These are phyloP conservation scores for Fusarium equiseti DNA, from an alignment of 2,329 filamentous ascomycete species.

Conservation along the genomic window DNA sequence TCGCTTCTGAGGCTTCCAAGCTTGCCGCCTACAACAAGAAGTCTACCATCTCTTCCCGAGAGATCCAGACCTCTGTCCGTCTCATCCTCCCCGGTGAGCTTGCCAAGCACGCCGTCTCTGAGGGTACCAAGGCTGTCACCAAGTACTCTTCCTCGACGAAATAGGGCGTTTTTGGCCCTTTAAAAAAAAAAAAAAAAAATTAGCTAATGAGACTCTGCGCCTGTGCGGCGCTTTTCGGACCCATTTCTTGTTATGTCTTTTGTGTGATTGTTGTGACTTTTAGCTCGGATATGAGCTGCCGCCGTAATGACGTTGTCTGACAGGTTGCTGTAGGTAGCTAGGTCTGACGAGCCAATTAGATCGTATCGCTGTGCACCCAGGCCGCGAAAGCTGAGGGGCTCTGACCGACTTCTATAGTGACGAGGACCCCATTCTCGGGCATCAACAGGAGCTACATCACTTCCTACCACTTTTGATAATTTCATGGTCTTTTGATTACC, in stretches of 20 bases:
- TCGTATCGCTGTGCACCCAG: conserved; percentile 27
- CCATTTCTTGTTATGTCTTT: too few species aligned
- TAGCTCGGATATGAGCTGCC: background rate
- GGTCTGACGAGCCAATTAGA: conserved; percentile 35
- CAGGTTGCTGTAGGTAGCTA: conserved; percentile 33
- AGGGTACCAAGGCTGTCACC: conserved; percentile 99
- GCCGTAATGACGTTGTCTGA: conserved; percentile 32
- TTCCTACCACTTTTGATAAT: conserved; percentile 9
- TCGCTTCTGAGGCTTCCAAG: conserved; percentile 98
- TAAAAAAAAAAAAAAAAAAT: too few species aligned
- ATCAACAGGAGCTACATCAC: conserved; percentile 30
- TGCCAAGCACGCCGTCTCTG: conserved; percentile 99
- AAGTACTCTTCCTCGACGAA: conserved; percentile 99
- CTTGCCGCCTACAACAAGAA: conserved; percentile 99
- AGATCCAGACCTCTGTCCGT: conserved; percentile 99
- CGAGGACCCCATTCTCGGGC: conserved; percentile 19
- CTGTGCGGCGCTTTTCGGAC: too few species aligned
- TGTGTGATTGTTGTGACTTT: too few species aligned
- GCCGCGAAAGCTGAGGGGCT: conserved; percentile 44
- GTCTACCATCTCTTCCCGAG: conserved; percentile 98
- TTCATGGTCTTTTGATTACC: background rate
- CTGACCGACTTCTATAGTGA: conserved; percentile 29
- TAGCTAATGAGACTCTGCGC: too few species aligned
- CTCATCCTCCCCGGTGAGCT: conserved; percentile 98
- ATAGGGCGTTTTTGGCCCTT: conserved; percentile 66